Base-by-base conservation (phyloP, 2,329 filamentous ascomycete species). In the Fusarium concolor region DNA sequence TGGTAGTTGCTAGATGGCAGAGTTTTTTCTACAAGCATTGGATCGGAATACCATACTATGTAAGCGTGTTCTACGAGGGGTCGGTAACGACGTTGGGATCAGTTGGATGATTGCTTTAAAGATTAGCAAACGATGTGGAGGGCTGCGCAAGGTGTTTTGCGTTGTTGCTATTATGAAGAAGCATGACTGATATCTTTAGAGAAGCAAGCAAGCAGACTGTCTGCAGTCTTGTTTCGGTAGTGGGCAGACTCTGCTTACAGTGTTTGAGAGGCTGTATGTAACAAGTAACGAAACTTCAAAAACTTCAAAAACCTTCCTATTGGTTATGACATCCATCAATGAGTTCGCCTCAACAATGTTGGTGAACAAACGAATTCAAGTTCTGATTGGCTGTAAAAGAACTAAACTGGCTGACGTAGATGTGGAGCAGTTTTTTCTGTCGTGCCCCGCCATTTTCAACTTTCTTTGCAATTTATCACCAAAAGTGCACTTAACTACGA, bases 401-500 rank as follows among this genome's bases (percentile, higher is more conserved):
- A 46, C 29, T 39, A 44, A 33, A 45, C 28, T 47, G 63, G 64
- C 72, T 78, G 77, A 79, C 76, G 78, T 78, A 45, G 39, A 6
- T 51, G 65, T 61, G 62, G 68, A 35, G 60, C 50, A 62, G 45
- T 55, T 59, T 66, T 78, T 78, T 77, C 78, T 79, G 79, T 44
- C 18, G 37, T 62, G 59, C 78, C 79, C 80, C 79, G 79, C 79
- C 77, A 79, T 71, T 46, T 57, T 52, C 65, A 68, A 67, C 60
- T 52, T 65, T 64, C 52, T 64, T 53, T 59, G 41, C 60, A 64
- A 64, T 70, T 65, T 71, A 73, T 72, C 70, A 67, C 63, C 68
- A 57, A 62, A 73, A 68, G 59, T 68, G 45, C 58, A 57, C 61
- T 66, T 50, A 56, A 55, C 50, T 41, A 66, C 65, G 56, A 68